Evolutionary conservation across 176 grass and related monocot species (phyloP).

Genomic region (Aegilops speltoides): DNA sequence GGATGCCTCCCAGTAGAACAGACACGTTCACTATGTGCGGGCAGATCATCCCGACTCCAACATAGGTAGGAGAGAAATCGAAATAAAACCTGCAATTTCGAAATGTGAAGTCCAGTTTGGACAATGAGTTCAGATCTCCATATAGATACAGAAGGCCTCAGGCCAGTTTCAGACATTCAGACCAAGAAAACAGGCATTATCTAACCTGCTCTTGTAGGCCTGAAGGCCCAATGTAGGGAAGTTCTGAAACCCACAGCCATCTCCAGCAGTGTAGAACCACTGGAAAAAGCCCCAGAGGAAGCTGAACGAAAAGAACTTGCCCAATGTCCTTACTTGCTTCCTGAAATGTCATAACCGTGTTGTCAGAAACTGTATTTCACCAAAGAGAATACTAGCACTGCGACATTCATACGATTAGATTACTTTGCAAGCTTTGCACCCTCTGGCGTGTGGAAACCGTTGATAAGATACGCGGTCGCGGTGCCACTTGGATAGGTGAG

Average conservation of each 20-base stretch:
- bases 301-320: slow-evolving; percentile 52
- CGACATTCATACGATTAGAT: slow-evolving; percentile 22
- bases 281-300: slow-evolving; percentile 90
- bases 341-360: slow-evolving; percentile 21
- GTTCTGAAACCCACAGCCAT: slow-evolving; percentile 56
- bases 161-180: neutral
- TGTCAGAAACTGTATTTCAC: neutral
- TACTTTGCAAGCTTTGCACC: slow-evolving; percentile 78
- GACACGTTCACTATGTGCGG: slow-evolving; percentile 43
- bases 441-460: slow-evolving; percentile 61
- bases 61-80: slow-evolving; percentile 48
- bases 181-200: neutral
- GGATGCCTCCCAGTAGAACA: slow-evolving; percentile 43
- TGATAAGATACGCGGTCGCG: slow-evolving; percentile 59
- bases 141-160: neutral
- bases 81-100: slow-evolving; percentile 35
- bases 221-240: slow-evolving; percentile 65
- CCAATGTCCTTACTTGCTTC: slow-evolving; percentile 63
- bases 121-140: neutral
- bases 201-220: slow-evolving; percentile 44
- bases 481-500: slow-evolving; percentile 71
- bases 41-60: slow-evolving; percentile 54
- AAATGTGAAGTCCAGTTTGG: neutral
- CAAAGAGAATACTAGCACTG: neutral
- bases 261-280: slow-evolving; percentile 78